phyloP scores from a whole-genome alignment of 2,329 filamentous ascomycete genomes.

The Cercospora berteroae region DNA sequence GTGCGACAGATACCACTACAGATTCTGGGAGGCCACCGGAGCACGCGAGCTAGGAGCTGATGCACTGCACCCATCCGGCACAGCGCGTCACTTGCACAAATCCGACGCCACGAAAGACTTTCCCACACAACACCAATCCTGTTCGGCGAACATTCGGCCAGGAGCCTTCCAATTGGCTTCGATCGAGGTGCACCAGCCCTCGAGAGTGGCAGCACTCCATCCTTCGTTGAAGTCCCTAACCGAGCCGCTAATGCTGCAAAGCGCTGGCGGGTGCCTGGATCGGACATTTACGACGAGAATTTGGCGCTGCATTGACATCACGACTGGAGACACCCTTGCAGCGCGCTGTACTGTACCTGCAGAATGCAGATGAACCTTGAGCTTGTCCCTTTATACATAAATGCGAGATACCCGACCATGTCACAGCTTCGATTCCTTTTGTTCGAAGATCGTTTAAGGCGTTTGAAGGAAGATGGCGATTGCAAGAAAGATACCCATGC shows the following conservation, averaged over 20 bases:
- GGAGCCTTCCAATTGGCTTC: not conserved
- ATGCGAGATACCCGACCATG: conserved; percentile 11
- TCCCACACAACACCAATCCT: not conserved
- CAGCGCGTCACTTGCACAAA: not conserved
- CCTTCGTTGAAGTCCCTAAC: not conserved
- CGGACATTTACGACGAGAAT: not conserved
- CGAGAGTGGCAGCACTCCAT: not conserved
- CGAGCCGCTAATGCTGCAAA: not conserved
- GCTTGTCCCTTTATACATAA: conserved; percentile 7
- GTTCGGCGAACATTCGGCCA: not conserved
- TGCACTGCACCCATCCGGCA: not conserved
- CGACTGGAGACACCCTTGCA: conserved; percentile 1
- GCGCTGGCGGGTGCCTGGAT: not conserved
- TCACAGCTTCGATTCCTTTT: conserved; percentile 9
- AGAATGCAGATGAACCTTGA: conserved; percentile 6
- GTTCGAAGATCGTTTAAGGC: not conserved
- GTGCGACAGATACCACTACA: conserved; percentile 11
- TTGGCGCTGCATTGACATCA: conserved; percentile 3
- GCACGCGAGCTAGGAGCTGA: conserved; percentile 7
- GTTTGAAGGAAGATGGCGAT: not conserved
- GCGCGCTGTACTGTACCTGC: conserved; percentile 9
- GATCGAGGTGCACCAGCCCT: not conserved
- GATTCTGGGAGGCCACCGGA: conserved; percentile 25
- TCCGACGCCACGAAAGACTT: not conserved
- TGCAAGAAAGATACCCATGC: conserved; percentile 10